phyloP scores from a whole-genome alignment of 495 filamentous ascomycete genomes.

The Choiromyces venosus region DNA sequence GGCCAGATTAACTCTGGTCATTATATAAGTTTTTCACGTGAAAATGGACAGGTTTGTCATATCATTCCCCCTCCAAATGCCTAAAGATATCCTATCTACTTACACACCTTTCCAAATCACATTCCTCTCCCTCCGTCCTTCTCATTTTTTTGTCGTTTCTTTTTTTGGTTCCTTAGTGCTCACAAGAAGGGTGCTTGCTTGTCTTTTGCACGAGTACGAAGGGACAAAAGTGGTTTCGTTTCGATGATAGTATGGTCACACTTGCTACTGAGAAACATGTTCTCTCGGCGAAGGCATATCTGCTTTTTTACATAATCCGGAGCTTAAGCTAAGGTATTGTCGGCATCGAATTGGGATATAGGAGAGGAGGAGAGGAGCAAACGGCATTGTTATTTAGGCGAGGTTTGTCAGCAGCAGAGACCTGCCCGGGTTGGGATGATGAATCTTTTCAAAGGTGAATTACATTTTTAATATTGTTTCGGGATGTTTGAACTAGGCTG shows the following conservation, averaged over 20 bases:
- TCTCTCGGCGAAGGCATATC: conserved; percentile 71
- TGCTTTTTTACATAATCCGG: conserved; percentile 78
- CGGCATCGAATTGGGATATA: not conserved
- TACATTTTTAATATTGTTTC: not conserved
- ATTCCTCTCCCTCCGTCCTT: not conserved
- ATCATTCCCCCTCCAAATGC: not conserved
- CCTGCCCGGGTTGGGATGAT: not conserved
- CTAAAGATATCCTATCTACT: not conserved
- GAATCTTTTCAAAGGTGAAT: not conserved
- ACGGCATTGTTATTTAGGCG: not conserved
- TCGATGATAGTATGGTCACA: conserved; percentile 87
- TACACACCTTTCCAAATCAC: not conserved
- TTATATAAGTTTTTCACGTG: conserved; percentile 78
- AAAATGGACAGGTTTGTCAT: conserved; percentile 63
- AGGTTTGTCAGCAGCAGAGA: not conserved
- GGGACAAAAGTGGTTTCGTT: conserved; percentile 68
- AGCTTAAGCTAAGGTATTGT: conserved; percentile 25
- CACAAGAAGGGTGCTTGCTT: conserved; percentile 20
- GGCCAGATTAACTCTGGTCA: conserved; percentile 86
- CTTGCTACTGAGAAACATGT: conserved; percentile 72
- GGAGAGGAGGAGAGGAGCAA: not conserved
- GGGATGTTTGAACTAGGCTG: not conserved
- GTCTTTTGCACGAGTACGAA: conserved; percentile 13
- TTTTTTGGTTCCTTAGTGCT: conserved; percentile 3
- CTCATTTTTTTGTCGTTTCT: not conserved